Evolutionary conservation across 1,139 yeast genomes (phyloP), one percentile per base, ranked within the genome.

Genomic region (Yamadazyma diddensiae): DNA sequence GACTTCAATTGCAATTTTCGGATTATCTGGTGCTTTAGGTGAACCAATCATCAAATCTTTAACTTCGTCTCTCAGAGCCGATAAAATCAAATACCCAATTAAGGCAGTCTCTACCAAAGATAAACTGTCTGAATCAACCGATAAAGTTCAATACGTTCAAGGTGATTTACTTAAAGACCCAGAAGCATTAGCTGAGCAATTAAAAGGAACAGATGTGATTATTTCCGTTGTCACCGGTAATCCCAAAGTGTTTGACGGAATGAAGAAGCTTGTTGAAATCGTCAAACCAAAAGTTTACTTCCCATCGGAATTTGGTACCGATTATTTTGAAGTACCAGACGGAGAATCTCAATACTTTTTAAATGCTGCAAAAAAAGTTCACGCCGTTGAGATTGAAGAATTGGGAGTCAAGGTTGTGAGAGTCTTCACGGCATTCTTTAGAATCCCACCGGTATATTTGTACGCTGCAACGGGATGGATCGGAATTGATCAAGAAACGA

Each of bases 251-350:
- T 55, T 53, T 17, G 43, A 53, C 3, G 41, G 41, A 3, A 33
- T 61, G 22, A 68, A 62, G 39, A 47, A 53, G 32, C 45, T 77
- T 5, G 64, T 71, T 2, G 48, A 50, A 6, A 49, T 49, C 11
- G 65, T 69, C 24, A 67, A 63, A 45, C 77, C 79, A 28, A 71
- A 74, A 49, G 47, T 78, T 20, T 78, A 68, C 53, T 65, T 79
- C 36, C 82, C 85, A 24, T 72, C 84, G 3, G 84, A 79, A 47
- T 79, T 73, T 45, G 86, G 86, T 28, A 49, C 61, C 23, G 77
- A 75, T 32, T 39, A 63, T 22, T 48, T 41, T 6, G 20, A 13
- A 5, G 50, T 52, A 18, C 26, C 31, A 9, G n/a, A n/a, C n/a
- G 45, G 51, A 12, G 43, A 41, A 18, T 36, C 44, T 34, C 51